phyloP scores from a whole-genome alignment of 306 rosid genomes.

The Castanea sativa region DNA sequence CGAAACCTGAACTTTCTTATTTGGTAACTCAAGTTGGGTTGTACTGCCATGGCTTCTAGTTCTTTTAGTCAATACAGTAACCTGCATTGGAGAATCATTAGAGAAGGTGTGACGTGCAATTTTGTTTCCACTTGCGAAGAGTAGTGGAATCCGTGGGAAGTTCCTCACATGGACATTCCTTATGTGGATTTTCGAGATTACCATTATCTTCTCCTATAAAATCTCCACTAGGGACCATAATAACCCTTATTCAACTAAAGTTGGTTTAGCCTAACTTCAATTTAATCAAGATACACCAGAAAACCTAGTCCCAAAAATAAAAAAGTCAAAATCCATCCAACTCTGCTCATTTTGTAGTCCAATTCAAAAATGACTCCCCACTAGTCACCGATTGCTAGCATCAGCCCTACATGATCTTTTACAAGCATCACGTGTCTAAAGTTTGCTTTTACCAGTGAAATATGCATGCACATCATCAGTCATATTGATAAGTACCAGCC shows the following conservation, averaged over 20 bases:
- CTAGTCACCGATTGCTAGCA: not conserved
- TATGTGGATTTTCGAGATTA: too few species aligned
- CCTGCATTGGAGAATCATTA: too few species aligned
- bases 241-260: not conserved
- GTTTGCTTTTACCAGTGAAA: not conserved
- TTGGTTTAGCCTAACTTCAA: not conserved
- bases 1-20: too few species aligned
- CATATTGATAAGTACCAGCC: not conserved
- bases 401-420: not conserved
- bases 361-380: not conserved
- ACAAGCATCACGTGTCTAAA: not conserved
- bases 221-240: too few species aligned
- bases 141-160: too few species aligned
- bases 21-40: too few species aligned
- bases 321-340: not conserved
- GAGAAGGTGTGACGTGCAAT: too few species aligned
- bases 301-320: not conserved
- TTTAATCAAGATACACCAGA: not conserved
- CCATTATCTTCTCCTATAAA: too few species aligned
- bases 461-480: not conserved
- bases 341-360: not conserved
- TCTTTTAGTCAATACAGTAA: too few species aligned
- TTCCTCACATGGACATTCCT: too few species aligned
- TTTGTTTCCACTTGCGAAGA: too few species aligned
- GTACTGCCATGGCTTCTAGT: too few species aligned